phyloP scores from a whole-genome alignment of 2,329 filamentous ascomycete genomes.

The Drechslerella coelobrocha region DNA sequence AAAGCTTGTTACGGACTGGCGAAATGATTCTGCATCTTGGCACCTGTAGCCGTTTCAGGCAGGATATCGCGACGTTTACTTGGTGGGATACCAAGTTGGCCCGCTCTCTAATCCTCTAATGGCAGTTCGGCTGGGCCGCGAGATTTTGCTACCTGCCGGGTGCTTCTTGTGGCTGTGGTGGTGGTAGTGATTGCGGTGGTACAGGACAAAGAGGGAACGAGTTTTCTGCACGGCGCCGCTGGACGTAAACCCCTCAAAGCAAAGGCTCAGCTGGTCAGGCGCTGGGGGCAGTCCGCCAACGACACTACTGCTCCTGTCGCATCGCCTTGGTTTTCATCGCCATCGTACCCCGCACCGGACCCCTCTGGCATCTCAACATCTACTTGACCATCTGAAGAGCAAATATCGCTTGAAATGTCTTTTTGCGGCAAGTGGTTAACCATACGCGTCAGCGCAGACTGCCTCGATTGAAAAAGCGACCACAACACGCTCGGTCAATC shows the following conservation, averaged over 20 bases:
- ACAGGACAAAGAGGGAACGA: no score
- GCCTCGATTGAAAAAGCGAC: background rate
- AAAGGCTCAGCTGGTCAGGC: no score
- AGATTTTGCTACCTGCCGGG: constrained; percentile 11
- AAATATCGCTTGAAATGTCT: background rate
- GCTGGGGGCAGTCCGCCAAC: no score
- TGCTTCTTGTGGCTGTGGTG: constrained; percentile 14
- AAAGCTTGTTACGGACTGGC: constrained; percentile 30
- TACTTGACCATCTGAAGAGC: background rate
- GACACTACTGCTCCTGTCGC: no score
- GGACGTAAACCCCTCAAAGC: no score
- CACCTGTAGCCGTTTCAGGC: constrained; percentile 36
- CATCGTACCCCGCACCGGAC: no score
- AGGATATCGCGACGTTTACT: constrained; percentile 45
- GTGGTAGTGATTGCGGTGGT: background rate
- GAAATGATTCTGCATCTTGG: constrained; percentile 7
- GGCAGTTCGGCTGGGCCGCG: constrained; percentile 17
- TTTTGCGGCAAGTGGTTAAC: background rate
- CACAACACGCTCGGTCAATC: background rate
- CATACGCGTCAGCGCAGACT: background rate
- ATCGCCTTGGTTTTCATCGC: no score
- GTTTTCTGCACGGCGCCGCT: no score
- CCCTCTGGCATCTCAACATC: no score
- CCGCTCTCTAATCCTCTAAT: constrained; percentile 20
- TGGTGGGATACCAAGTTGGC: constrained; percentile 11